Evolutionary conservation across 345 rosid genomes (phyloP), one percentile per base, ranked within the genome.

Genomic region (Salix viminalis): DNA sequence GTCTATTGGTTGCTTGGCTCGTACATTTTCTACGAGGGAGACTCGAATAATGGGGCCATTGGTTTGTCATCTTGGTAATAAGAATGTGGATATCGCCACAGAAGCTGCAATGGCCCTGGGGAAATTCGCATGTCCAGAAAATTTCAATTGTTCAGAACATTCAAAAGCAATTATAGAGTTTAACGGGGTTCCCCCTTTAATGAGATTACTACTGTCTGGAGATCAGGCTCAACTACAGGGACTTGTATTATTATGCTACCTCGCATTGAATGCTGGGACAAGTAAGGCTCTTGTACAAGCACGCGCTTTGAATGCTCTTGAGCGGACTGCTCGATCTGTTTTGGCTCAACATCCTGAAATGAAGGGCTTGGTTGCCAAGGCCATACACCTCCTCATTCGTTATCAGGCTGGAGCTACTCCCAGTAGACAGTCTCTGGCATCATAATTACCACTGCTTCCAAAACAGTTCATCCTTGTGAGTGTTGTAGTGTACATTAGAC

Each of bases 201-300:
- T 84, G 85, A 83, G 71, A 69, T 75, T 87, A 79, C 41, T 87
- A 68, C 76, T 74, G 74, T 26, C 44, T 21, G 79, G 75, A 14
- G 90, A 85, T 74, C 60, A 23, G 24, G 83, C 86, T 74, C 89
- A 83, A 70, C 8, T 62, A 28, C 81, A 80, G 65, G 94, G 79
- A 30, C 81, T 87, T 26, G 78, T 77, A 36, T 70, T 88, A 72
- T 81, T 90, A 19, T 88, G 90, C 73, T 82, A 84, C 79, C 84
- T 88, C 39, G 90, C 94, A 30, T 39, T 87, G 54, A 87, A 76
- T 83, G 88, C 84, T 9, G 88, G 91, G 66, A 82, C 85, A 69
- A 88, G 86, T 65, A 84, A 83, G 86, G 90, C 88, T 62, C 89
- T 88, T 74, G 94, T 87, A 65, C 86, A 84, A 75, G 90, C 87